A percentile compares a stretch with the other conserved stretches of the same genome.
Evolutionary conservation across 805 yeast species (phyloP).

Genomic region (Sugiyamaella boreocaroliniensis): DNA sequence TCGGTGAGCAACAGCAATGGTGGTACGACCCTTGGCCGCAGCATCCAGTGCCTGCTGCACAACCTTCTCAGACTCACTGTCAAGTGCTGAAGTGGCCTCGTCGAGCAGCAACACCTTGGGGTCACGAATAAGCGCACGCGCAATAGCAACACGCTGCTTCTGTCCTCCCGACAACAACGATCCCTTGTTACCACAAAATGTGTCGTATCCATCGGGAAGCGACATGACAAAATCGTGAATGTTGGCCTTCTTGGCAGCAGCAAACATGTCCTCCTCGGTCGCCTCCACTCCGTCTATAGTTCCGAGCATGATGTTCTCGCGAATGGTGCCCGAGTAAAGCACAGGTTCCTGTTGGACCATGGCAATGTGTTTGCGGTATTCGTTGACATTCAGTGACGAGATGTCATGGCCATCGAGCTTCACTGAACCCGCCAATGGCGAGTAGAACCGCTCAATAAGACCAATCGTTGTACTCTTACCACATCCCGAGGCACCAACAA

Average conservation of each 20-base stretch:
- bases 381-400: slow-evolving; percentile 42
- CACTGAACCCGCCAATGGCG: slow-evolving; percentile 43
- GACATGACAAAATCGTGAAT: slow-evolving; percentile 49
- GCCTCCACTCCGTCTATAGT: slow-evolving; percentile 29
- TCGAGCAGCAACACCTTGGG: slow-evolving; percentile 61
- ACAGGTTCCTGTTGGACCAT: slow-evolving; percentile 59
- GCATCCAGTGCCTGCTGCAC: slow-evolving; percentile 63
- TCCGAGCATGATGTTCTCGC: slow-evolving; percentile 52
- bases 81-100: slow-evolving; percentile 62
- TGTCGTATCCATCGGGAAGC: slow-evolving; percentile 55
- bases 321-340: slow-evolving; percentile 47
- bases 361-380: slow-evolving; percentile 46
- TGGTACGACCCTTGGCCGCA: slow-evolving; percentile 68
- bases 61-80: slow-evolving; percentile 64
- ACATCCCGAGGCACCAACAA: slow-evolving; percentile 62
- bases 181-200: slow-evolving; percentile 50
- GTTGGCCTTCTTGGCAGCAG: slow-evolving; percentile 47
- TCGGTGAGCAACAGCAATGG: slow-evolving; percentile 80
- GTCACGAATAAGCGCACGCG: slow-evolving; percentile 60
- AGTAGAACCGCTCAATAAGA: slow-evolving; percentile 44
- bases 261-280: slow-evolving; percentile 39
- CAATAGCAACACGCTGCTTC: slow-evolving; percentile 69
- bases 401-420: slow-evolving; percentile 47
- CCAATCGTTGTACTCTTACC: slow-evolving; percentile 56
- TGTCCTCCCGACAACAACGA: slow-evolving; percentile 66